A percentile compares a stretch with the other conserved stretches of the same genome.
phyloP scores from a whole-genome alignment of 768 basidiomycete genomes.

The Megacollybia marginata region DNA sequence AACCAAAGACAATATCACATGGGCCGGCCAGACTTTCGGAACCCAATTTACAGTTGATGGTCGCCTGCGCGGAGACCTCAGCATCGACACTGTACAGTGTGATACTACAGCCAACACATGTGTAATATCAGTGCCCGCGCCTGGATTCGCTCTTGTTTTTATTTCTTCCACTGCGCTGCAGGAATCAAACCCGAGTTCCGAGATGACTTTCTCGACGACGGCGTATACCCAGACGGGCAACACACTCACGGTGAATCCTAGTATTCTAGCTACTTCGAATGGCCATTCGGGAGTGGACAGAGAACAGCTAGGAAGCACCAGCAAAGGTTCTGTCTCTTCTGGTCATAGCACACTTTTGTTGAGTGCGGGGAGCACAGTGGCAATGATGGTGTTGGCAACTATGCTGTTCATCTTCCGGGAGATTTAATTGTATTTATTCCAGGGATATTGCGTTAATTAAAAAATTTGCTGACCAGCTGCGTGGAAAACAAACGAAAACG shows the following conservation, averaged over 20 bases:
- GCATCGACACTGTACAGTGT: conserved; percentile 55
- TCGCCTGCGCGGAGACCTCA: conserved; percentile 45
- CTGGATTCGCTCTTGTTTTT: conserved; percentile 73
- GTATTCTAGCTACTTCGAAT: conserved; percentile 30
- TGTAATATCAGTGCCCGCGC: conserved; percentile 55
- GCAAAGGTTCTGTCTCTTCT: neutral
- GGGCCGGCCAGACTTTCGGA: conserved; percentile 74
- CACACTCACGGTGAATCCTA: conserved; percentile 26
- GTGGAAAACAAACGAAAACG: too few species aligned
- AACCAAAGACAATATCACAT: conserved; percentile 60
- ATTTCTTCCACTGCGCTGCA: conserved; percentile 32
- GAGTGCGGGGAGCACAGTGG: too few species aligned
- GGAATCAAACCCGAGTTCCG: conserved; percentile 22
- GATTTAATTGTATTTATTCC: too few species aligned
- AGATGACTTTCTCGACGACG: conserved; percentile 49
- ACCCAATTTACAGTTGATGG: conserved; percentile 61
- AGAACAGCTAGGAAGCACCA: conserved; percentile 17
- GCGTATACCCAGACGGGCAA: conserved; percentile 18
- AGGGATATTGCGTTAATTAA: too few species aligned
- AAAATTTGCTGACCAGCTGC: too few species aligned
- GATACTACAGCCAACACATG: conserved; percentile 44
- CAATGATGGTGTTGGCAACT: too few species aligned
- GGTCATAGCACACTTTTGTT: too few species aligned
- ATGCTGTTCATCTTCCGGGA: too few species aligned
- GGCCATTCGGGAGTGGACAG: conserved; percentile 21